These are phyloP conservation scores for Paraconiothyrium brasiliense DNA, from an alignment of 2,329 filamentous ascomycete species.

Conservation along the genomic window DNA sequence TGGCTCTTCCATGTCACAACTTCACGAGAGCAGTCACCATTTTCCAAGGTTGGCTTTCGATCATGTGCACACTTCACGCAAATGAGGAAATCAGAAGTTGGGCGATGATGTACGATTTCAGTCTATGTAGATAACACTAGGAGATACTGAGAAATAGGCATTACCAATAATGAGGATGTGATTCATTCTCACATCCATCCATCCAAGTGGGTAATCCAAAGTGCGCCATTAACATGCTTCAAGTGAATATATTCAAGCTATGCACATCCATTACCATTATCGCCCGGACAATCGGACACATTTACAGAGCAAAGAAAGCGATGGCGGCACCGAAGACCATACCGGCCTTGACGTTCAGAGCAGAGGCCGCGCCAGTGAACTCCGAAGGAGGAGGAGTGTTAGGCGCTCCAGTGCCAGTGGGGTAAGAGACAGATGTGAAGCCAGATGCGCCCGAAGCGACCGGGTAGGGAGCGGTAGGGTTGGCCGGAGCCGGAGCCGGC, in stretches of 20 bases:
- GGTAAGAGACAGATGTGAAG: conserved; percentile 33
- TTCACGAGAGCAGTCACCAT: too few species aligned
- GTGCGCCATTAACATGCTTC: conserved; percentile 11
- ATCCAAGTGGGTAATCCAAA: neutral
- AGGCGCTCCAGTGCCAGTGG: conserved; percentile 35
- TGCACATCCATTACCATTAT: conserved; percentile 16
- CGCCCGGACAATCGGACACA: neutral
- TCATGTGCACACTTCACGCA: too few species aligned
- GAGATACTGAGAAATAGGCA: conserved; percentile 10
- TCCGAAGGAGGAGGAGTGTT: conserved; percentile 31
- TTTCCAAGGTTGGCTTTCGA: too few species aligned
- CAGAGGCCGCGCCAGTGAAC: conserved; percentile 48
- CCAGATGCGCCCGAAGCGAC: conserved; percentile 27
- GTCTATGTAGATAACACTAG: conserved; percentile 10
- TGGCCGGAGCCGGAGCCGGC: conserved; percentile 43
- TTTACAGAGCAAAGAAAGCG: conserved; percentile 48
- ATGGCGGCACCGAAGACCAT: conserved; percentile 41
- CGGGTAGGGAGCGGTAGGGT: conserved; percentile 40
- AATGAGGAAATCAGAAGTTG: too few species aligned
- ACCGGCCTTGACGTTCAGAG: conserved; percentile 31
- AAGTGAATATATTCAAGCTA: conserved; percentile 1
- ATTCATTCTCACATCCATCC: neutral
- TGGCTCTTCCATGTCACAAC: neutral
- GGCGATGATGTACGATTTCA: conserved; percentile 7
- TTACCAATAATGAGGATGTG: conserved; percentile 10